Evolutionary conservation across 306 rosid species (phyloP), one percentile per base, ranked within the genome.

Genomic region (Inga laurina): DNA sequence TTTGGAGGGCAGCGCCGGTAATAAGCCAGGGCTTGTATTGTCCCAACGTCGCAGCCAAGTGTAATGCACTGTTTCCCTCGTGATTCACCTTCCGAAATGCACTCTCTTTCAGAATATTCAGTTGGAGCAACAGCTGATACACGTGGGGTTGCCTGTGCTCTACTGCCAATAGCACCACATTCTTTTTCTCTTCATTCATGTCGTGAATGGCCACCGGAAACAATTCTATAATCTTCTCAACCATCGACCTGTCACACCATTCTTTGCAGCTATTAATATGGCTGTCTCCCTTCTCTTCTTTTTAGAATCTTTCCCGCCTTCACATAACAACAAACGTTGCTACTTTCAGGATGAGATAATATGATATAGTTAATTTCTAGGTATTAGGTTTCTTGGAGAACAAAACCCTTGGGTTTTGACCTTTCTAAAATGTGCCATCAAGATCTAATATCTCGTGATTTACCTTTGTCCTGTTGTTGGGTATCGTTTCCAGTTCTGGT

Each of bases 121-220:
- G 65, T 13, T 62, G 18, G 7, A n/a, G 82, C 41, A 91, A 78
- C 8, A 84, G 70, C 21, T 62, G 22, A 75, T 84, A 91, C 7
- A 91, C 81, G 9, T 86, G 86, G n/a, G 87, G 87, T 30, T 89
- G 94, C 51, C 93, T 83, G 70, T 90, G 88, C 84, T 92, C 97
- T 46, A 84, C 89, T 11, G 93, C 93, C 85, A 92, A 82, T 3
- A 89, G 85, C 45, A 88, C 91, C 46, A 84, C 79, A 70, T 92
- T 92, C 86, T 90, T 92, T 54, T 77, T 73, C 0, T 89, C 77
- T 0, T 78, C 70, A 74, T 91, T 86, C 45, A 37, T 39, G 19
- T 91, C 94, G 57, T 89, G 86, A 61, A 87, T 57, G 0, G 94
- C 94, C 59, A 87, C 85, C 0, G 94, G 94, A 82, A 85, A 89